A percentile compares a stretch with the other conserved stretches of the same genome.
These are phyloP conservation scores for Zymoseptoria pseudotritici DNA, from an alignment of 2,329 filamentous ascomycete genomes.

Conservation along the genomic window DNA sequence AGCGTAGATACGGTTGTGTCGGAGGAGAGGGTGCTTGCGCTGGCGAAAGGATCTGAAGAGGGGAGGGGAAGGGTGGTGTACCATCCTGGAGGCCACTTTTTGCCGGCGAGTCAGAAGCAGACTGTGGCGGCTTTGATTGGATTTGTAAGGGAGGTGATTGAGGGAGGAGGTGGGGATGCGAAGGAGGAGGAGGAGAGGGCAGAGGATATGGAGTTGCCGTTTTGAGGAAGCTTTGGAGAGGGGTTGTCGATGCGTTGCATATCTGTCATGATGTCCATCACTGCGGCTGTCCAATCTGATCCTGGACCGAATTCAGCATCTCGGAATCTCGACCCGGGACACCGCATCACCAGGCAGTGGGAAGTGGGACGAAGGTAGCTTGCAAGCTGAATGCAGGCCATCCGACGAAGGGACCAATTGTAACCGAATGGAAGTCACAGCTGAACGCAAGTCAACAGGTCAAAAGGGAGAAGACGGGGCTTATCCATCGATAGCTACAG, in stretches of 20 bases:
- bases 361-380: too few species aligned
- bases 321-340: too few species aligned
- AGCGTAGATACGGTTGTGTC: conserved; percentile 83
- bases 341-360: too few species aligned
- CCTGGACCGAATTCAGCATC: too few species aligned
- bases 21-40: conserved; percentile 59
- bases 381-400: too few species aligned
- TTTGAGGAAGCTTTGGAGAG: conserved; percentile 34
- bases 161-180: conserved; percentile 26
- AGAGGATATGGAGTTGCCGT: conserved; percentile 63
- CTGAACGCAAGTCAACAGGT: too few species aligned
- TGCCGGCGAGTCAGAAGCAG: conserved; percentile 70
- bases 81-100: conserved; percentile 85
- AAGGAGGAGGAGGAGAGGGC: conserved; percentile 49
- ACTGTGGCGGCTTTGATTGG: conserved; percentile 68
- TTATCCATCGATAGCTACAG: too few species aligned
- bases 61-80: conserved; percentile 50
- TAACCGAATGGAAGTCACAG: too few species aligned
- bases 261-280: neutral
- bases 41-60: conserved; percentile 58
- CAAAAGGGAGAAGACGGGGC: too few species aligned
- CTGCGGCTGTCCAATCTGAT: too few species aligned
- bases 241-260: neutral
- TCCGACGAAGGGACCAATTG: too few species aligned
- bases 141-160: conserved; percentile 56